Evolutionary conservation across 2,329 filamentous ascomycete genomes (phyloP).

Genomic region (Xylaria sp.): DNA sequence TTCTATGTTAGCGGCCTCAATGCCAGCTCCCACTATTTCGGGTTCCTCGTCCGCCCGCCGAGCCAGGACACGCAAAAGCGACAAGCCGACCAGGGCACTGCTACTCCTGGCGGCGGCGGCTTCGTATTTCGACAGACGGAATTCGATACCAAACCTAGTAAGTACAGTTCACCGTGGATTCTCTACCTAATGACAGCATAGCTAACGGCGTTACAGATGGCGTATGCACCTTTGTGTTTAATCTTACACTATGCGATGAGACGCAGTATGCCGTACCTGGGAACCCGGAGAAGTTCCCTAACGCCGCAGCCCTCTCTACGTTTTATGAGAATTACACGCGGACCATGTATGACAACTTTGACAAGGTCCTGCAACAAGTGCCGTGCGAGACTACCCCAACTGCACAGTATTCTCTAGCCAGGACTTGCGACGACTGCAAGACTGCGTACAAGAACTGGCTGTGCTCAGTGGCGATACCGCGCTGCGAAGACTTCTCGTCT

Average conservation of each 20-base stretch:
- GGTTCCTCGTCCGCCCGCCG: slow-evolving; percentile 66
- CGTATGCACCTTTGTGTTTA: slow-evolving; percentile 78
- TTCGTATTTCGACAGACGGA: slow-evolving; percentile 70
- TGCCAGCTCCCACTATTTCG: slow-evolving; percentile 70
- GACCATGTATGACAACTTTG: slow-evolving; percentile 74
- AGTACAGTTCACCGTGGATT: slow-evolving; percentile 23
- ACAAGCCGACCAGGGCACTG: slow-evolving; percentile 47
- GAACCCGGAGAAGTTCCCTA: slow-evolving; percentile 66
- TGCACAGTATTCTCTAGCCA: slow-evolving; percentile 79
- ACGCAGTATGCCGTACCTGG: slow-evolving; percentile 90
- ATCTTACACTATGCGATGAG: slow-evolving; percentile 85
- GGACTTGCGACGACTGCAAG: slow-evolving; percentile 75
- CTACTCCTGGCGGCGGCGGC: slow-evolving; percentile 70
- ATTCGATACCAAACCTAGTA: slow-evolving; percentile 81
- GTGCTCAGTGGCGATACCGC: slow-evolving; percentile 88
- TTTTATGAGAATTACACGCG: slow-evolving; percentile 80
- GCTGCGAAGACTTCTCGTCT: slow-evolving; percentile 80
- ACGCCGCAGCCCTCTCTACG: slow-evolving; percentile 61
- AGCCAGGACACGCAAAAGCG: slow-evolving; percentile 49
- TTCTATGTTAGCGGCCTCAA: slow-evolving; percentile 83
- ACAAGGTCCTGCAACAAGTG: slow-evolving; percentile 79
- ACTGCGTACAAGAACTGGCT: slow-evolving; percentile 91
- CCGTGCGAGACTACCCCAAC: slow-evolving; percentile 77
- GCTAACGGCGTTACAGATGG: slow-evolving; percentile 23
- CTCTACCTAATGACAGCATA: not conserved